A percentile compares a stretch with the other conserved stretches of the same genome.
phyloP scores from a whole-genome alignment of 2,329 filamentous ascomycete genomes.

The Hypoxylon sp. region DNA sequence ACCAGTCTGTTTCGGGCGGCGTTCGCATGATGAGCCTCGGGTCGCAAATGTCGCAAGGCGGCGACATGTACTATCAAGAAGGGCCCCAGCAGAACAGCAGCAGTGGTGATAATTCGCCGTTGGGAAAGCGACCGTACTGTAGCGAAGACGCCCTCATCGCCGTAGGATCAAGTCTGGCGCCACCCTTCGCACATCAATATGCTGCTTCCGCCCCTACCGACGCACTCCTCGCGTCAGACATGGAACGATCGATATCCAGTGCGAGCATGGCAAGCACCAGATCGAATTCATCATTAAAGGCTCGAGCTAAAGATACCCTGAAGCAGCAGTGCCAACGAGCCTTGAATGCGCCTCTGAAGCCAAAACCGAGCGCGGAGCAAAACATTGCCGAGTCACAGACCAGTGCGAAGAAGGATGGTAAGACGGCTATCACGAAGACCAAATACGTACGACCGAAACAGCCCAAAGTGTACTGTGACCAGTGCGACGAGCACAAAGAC shows the following conservation, averaged over 20 bases:
- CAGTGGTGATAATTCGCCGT: constrained; percentile 47
- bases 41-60: constrained; percentile 53
- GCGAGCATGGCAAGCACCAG: constrained; percentile 58
- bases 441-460: constrained; percentile 74
- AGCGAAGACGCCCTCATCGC: constrained; percentile 53
- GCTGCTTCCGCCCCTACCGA: constrained; percentile 49
- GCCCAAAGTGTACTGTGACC: constrained; percentile 76
- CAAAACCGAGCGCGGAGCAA: constrained; percentile 58
- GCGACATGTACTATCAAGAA: constrained; percentile 46
- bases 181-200: constrained; percentile 51
- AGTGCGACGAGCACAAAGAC: constrained; percentile 78
- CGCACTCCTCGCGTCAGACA: constrained; percentile 53
- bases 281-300: constrained; percentile 61
- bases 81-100: constrained; percentile 42
- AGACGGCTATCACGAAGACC: constrained; percentile 59
- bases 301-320: constrained; percentile 63
- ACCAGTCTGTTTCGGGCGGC: constrained; percentile 48
- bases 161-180: constrained; percentile 56
- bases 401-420: constrained; percentile 57
- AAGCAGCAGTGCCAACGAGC: constrained; percentile 61
- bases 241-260: constrained; percentile 65
- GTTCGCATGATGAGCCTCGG: constrained; percentile 53
- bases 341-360: constrained; percentile 57
- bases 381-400: constrained; percentile 45
- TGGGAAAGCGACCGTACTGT: constrained; percentile 47